Evolutionary conservation across 495 filamentous ascomycete species (phyloP).

Genomic region (Neurospora terricola): DNA sequence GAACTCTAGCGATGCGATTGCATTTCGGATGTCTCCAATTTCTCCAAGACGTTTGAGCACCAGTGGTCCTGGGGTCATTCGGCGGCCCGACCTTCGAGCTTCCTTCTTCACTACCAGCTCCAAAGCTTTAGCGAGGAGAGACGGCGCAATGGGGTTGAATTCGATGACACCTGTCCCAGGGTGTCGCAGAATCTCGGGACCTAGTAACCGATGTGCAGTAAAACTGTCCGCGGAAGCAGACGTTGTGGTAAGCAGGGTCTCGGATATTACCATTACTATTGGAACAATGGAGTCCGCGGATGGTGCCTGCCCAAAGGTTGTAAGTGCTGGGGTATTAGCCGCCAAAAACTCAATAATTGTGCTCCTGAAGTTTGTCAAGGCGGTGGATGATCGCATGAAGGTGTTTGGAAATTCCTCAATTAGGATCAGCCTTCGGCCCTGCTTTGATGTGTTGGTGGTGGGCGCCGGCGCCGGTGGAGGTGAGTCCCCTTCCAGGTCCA

Average conservation of each 20-base stretch:
- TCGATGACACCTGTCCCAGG: slow-evolving; percentile 66
- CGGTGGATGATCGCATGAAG: slow-evolving; percentile 54
- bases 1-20: slow-evolving; percentile 82
- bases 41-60: slow-evolving; percentile 69
- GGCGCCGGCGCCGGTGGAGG: slow-evolving; percentile 9
- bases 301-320: slow-evolving; percentile 19
- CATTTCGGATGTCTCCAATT: slow-evolving; percentile 85
- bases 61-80: slow-evolving; percentile 54
- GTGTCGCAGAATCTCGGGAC: slow-evolving; percentile 72
- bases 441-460: neutral
- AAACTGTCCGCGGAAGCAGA: slow-evolving; percentile 76
- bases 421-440: slow-evolving; percentile 50
- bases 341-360: slow-evolving; percentile 68
- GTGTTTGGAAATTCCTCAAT: slow-evolving; percentile 94
- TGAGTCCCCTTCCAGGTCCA: slow-evolving; percentile 46
- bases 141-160: slow-evolving; percentile 86
- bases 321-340: slow-evolving; percentile 39
- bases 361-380: slow-evolving; percentile 62
- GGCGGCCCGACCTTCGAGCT: slow-evolving; percentile 55
- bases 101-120: slow-evolving; percentile 73
- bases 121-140: slow-evolving; percentile 75
- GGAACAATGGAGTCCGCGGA: slow-evolving; percentile 47
- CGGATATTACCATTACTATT: slow-evolving; percentile 81
- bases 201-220: slow-evolving; percentile 79
- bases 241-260: slow-evolving; percentile 67